Conservation (phyloP, 164 flowering plant species). For the Tetracentron sinense region DNA sequence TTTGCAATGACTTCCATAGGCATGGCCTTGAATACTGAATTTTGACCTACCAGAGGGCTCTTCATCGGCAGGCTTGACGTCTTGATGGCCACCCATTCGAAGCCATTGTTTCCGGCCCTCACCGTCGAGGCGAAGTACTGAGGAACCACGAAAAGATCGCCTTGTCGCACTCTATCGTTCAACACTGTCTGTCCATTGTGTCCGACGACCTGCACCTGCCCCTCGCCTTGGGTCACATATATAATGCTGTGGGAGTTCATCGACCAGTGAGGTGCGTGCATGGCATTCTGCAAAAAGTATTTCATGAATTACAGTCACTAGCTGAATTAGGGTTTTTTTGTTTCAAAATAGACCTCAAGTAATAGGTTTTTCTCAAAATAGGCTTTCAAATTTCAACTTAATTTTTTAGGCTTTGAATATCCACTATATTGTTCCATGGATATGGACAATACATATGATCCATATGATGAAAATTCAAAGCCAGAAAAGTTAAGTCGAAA, state of each 20-base stretch:
- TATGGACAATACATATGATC: no score
- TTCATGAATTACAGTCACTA: background rate
- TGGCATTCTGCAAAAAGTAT: slow-evolving; percentile 27
- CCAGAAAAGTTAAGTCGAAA: no score
- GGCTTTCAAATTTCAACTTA: no score
- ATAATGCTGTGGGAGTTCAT: slow-evolving; percentile 33
- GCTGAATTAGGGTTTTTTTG: background rate
- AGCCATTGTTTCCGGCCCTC: slow-evolving; percentile 33
- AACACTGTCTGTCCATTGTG: slow-evolving; percentile 19
- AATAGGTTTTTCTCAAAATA: no score
- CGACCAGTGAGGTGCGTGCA: slow-evolving; percentile 34
- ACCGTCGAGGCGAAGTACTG: slow-evolving; percentile 30
- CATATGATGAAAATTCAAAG: no score
- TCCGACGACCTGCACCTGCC: slow-evolving; percentile 30
- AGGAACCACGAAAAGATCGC: slow-evolving; percentile 40
- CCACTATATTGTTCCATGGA: no score
- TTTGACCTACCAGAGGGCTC: slow-evolving; percentile 29
- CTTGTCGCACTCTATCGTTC: slow-evolving; percentile 26
- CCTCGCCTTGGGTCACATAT: slow-evolving; percentile 33
- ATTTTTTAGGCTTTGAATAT: no score
- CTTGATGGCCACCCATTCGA: slow-evolving; percentile 40
- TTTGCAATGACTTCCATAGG: slow-evolving; percentile 32
- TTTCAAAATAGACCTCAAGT: no score
- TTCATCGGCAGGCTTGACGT: slow-evolving; percentile 30
- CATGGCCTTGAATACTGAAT: slow-evolving; percentile 34